phyloP scores from a whole-genome alignment of 495 filamentous ascomycete genomes.

The Penicillium paxilli region DNA sequence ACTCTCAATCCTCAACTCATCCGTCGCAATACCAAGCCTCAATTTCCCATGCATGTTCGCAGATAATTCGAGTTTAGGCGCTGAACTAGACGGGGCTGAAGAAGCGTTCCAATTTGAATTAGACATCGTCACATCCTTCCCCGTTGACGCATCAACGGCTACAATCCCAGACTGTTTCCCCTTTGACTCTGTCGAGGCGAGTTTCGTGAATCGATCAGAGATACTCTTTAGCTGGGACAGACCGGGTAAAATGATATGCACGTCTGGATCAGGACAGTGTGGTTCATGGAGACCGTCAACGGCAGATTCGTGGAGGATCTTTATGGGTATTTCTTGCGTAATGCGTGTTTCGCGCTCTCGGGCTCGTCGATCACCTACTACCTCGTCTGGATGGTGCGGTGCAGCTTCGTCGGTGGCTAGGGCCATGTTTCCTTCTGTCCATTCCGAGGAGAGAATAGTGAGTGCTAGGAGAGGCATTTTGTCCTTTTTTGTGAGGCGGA shows the following conservation, averaged over 20 bases:
- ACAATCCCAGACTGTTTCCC: slow-evolving; percentile 10
- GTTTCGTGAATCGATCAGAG: slow-evolving; percentile 88
- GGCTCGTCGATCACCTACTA: slow-evolving; percentile 43
- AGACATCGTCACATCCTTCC: too few relatives aligned
- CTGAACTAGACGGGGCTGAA: slow-evolving; percentile 18
- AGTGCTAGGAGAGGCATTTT: slow-evolving; percentile 79
- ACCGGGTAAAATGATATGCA: slow-evolving; percentile 85
- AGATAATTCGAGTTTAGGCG: slow-evolving; percentile 72
- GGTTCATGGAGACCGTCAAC: slow-evolving; percentile 90
- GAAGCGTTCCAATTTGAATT: background rate
- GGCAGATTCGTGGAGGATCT: slow-evolving; percentile 74
- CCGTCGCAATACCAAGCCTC: slow-evolving; percentile 70
- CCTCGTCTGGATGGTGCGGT: slow-evolving; percentile 32
- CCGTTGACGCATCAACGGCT: slow-evolving; percentile 15
- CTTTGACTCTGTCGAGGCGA: slow-evolving; percentile 49
- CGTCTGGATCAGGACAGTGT: slow-evolving; percentile 85
- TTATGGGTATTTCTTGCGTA: slow-evolving; percentile 95
- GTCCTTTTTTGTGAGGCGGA: slow-evolving; percentile 92
- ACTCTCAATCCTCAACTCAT: slow-evolving; percentile 76
- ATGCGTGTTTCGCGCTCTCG: slow-evolving; percentile 79
- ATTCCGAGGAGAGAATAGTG: slow-evolving; percentile 67
- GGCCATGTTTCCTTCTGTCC: slow-evolving; percentile 46
- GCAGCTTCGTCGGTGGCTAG: slow-evolving; percentile 38
- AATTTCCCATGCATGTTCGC: slow-evolving; percentile 93
- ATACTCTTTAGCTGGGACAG: slow-evolving; percentile 84